These are phyloP conservation scores for Tricholoma furcatifolium DNA, from an alignment of 768 basidiomycete genomes.

Conservation along the genomic window DNA sequence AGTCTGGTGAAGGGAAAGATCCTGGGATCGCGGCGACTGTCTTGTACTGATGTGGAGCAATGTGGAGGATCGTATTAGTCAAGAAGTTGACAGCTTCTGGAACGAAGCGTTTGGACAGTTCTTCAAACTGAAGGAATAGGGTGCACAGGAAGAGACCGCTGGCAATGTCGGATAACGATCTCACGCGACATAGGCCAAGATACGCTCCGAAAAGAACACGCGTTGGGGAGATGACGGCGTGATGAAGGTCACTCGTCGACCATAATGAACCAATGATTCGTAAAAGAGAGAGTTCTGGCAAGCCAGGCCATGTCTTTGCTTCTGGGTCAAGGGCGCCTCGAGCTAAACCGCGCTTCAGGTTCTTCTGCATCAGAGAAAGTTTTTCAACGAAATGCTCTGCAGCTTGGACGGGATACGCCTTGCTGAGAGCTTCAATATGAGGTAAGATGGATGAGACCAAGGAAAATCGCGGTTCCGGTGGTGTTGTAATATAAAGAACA, in stretches of 20 bases:
- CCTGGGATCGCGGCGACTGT: slow-evolving; percentile 56
- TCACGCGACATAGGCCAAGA: slow-evolving; percentile 78
- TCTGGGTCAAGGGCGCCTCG: slow-evolving; percentile 57
- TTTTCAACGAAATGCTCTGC: slow-evolving; percentile 82
- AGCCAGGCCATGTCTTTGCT: slow-evolving; percentile 86
- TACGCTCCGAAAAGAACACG: slow-evolving; percentile 90
- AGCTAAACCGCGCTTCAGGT: slow-evolving; percentile 80
- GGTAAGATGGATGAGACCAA: slow-evolving; percentile 68
- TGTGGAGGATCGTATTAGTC: slow-evolving; percentile 64
- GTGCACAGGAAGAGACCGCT: slow-evolving; percentile 90
- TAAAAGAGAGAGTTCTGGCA: slow-evolving; percentile 78
- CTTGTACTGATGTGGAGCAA: slow-evolving; percentile 63
- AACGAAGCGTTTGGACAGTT: slow-evolving; percentile 78
- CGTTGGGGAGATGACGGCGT: slow-evolving; percentile 84
- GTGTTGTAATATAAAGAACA: slow-evolving; percentile 70
- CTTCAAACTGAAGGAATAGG: slow-evolving; percentile 82
- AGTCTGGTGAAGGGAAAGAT: slow-evolving; percentile 70
- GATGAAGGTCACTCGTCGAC: slow-evolving; percentile 94
- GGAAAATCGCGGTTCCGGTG: slow-evolving; percentile 56
- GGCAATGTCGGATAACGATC: slow-evolving; percentile 70
- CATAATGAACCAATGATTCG: slow-evolving; percentile 80
- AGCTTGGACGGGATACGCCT: slow-evolving; percentile 75
- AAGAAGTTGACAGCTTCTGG: slow-evolving; percentile 90
- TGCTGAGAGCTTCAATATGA: slow-evolving; percentile 76
- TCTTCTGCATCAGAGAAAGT: slow-evolving; percentile 89